Conservation (phyloP, 805 yeast genomes). For the Hanseniaspora jakobsenii region DNA sequence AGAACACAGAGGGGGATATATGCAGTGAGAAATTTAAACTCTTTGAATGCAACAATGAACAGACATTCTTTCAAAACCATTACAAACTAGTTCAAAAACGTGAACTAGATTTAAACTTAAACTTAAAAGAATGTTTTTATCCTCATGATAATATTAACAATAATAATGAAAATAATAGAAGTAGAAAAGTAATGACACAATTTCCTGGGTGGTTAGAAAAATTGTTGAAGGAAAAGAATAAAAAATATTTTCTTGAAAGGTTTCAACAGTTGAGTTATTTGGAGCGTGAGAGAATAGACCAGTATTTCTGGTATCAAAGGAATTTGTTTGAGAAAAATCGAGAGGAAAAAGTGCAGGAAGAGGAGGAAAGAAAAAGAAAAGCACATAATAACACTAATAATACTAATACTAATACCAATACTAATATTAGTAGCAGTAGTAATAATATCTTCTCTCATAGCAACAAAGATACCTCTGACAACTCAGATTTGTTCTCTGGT, state of each 20-base stretch:
- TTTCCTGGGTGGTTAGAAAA: slow-evolving; percentile 46
- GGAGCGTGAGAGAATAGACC: slow-evolving; percentile 56
- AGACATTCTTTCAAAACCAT: slow-evolving; percentile 17
- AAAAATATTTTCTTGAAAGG: slow-evolving; percentile 32
- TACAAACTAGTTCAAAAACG: slow-evolving; percentile 2
- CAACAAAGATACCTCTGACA: slow-evolving; percentile 19
- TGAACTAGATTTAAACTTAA: too few species aligned
- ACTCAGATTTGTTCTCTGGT: slow-evolving; percentile 36
- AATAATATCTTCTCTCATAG: slow-evolving; percentile 9
- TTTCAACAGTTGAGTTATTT: slow-evolving; percentile 56
- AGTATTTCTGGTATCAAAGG: slow-evolving; percentile 19
- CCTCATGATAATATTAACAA: too few species aligned
- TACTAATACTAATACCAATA: too few species aligned
- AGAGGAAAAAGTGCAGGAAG: too few species aligned
- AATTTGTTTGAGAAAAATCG: slow-evolving; percentile 8
- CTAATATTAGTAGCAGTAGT: not conserved
- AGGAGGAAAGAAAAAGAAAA: too few species aligned
- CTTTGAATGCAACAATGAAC: slow-evolving; percentile 14
- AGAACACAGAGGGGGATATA: slow-evolving; percentile 15
- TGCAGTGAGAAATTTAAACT: slow-evolving; percentile 17
- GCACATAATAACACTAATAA: too few species aligned
- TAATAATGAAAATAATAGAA: slow-evolving; percentile 11
- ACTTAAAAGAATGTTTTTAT: too few species aligned
- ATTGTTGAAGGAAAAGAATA: slow-evolving; percentile 22
- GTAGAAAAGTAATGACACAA: slow-evolving; percentile 12